Conservation (phyloP, 305 asterid genomes). For the Fraxinus angustifolia region DNA sequence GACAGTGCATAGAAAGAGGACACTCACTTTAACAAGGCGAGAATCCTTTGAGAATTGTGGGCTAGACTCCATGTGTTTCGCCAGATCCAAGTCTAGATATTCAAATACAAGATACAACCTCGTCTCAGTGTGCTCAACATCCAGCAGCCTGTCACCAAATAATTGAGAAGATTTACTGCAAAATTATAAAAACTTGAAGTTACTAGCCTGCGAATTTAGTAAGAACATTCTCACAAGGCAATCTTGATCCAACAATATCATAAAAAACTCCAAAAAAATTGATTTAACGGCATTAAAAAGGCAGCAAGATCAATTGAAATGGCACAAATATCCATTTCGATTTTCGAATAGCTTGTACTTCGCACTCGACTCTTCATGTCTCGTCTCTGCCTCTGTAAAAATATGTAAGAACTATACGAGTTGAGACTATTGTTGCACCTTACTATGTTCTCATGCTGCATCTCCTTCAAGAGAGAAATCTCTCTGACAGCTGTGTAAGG, state of each 20-base stretch:
- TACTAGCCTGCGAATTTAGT: neutral
- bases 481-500: slow-evolving; percentile 54
- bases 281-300: neutral
- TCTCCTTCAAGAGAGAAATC: slow-evolving; percentile 52
- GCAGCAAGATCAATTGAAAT: neutral
- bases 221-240: neutral
- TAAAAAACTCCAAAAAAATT: neutral
- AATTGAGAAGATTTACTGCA: neutral
- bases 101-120: slow-evolving; percentile 52
- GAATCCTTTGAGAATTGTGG: slow-evolving; percentile 41
- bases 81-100: slow-evolving; percentile 47
- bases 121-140: slow-evolving; percentile 45
- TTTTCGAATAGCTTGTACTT: neutral
- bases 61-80: slow-evolving; percentile 38
- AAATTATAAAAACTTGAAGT: neutral
- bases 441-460: slow-evolving; percentile 56
- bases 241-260: neutral
- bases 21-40: slow-evolving; percentile 42
- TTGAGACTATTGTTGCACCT: slow-evolving; percentile 27
- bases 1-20: slow-evolving; percentile 3
- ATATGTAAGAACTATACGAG: neutral
- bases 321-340: neutral
- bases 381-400: neutral
- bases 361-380: neutral
- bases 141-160: slow-evolving; percentile 44